Percentiles rank a stretch among this genome's conserved stretches.
phyloP scores from a whole-genome alignment of 2,329 filamentous ascomycete genomes.

The Neoscytalidium dimidiatum region DNA sequence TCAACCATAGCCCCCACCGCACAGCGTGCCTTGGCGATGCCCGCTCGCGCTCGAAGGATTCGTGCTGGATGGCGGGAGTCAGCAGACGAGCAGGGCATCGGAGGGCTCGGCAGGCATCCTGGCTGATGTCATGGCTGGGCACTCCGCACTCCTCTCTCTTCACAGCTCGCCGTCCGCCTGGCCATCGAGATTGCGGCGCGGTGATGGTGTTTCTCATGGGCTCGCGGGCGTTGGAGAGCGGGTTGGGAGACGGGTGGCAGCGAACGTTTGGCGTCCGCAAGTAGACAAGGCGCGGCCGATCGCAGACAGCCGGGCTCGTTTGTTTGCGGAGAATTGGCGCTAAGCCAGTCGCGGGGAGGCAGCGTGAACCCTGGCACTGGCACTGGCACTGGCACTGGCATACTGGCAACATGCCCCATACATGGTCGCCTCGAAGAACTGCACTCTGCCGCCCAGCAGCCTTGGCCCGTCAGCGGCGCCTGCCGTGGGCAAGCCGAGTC shows the following conservation, averaged over 20 bases:
- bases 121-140: conserved; percentile 8
- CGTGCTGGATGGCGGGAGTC: conserved; percentile 6
- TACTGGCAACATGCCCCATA: too few species aligned
- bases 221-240: too few species aligned
- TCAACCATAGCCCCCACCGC: conserved; percentile 1
- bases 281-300: not conserved
- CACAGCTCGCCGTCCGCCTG: not conserved
- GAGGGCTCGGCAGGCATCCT: not conserved
- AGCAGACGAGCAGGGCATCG: not conserved
- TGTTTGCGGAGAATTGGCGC: conserved; percentile 9
- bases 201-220: too few species aligned
- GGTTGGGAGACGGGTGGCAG: too few species aligned
- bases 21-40: conserved; percentile 10
- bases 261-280: not conserved
- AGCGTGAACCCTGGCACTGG: not conserved
- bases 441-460: too few species aligned
- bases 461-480: conserved; percentile 18
- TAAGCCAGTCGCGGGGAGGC: conserved; percentile 11
- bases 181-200: not conserved
- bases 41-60: conserved; percentile 8
- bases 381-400: too few species aligned
- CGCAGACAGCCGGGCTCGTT: not conserved
- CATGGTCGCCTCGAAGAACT: too few species aligned
- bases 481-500: conserved; percentile 15
- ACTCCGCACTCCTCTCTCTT: not conserved